phyloP scores from a whole-genome alignment of 768 basidiomycete species.

The Boletus vinaceobasis region DNA sequence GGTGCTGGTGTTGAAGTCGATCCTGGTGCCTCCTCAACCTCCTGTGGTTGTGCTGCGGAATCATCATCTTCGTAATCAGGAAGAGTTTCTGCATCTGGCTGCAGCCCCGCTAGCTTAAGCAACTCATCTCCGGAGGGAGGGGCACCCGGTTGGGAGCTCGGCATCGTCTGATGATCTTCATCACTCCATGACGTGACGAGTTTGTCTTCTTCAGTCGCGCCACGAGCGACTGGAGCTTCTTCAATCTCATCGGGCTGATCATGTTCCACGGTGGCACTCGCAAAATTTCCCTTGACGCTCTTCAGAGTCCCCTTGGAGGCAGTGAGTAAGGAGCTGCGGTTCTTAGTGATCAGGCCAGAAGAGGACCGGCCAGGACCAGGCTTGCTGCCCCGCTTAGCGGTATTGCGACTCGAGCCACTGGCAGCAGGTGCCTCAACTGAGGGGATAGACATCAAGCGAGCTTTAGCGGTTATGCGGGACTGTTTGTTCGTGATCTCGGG shows the following conservation, averaged over 20 bases:
- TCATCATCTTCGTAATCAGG: slow-evolving; percentile 62
- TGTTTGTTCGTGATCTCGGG: slow-evolving; percentile 26
- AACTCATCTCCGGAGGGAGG: slow-evolving; percentile 45
- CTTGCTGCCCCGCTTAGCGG: slow-evolving; percentile 23
- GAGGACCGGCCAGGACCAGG: slow-evolving; percentile 56
- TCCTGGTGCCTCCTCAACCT: slow-evolving; percentile 3
- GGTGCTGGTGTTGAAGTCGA: neutral
- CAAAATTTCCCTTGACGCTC: slow-evolving; percentile 47
- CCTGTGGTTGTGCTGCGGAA: slow-evolving; percentile 11
- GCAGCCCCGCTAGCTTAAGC: slow-evolving; percentile 48
- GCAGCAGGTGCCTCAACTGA: slow-evolving; percentile 5
- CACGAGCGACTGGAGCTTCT: neutral
- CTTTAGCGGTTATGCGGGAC: slow-evolving; percentile 49
- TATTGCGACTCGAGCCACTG: slow-evolving; percentile 6
- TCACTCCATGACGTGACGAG: slow-evolving; percentile 19
- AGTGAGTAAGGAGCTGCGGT: slow-evolving; percentile 52
- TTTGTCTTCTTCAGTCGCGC: slow-evolving; percentile 3
- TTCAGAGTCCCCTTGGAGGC: slow-evolving; percentile 50
- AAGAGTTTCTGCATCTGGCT: slow-evolving; percentile 39
- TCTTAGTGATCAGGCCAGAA: slow-evolving; percentile 37
- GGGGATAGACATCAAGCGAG: slow-evolving; percentile 36
- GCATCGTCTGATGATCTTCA: slow-evolving; percentile 9
- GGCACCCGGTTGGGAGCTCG: neutral
- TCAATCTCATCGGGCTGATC: slow-evolving; percentile 23
- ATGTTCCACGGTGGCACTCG: slow-evolving; percentile 8